Evolutionary conservation across 148 eudicot species (phyloP), one percentile per base, ranked within the genome.

Genomic region (Rhododendron simsii): DNA sequence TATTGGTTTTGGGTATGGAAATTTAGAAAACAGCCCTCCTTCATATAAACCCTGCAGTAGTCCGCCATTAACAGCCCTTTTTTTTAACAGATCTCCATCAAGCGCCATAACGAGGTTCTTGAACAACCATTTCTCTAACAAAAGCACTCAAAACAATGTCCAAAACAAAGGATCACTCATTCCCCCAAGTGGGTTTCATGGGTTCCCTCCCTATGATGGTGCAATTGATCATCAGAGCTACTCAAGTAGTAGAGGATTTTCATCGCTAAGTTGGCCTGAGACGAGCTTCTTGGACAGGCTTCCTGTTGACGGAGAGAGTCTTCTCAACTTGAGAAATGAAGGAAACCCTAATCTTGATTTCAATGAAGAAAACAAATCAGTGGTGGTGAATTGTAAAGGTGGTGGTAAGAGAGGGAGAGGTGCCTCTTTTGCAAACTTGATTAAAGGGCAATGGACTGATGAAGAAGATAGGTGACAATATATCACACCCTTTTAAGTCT

Each of bases 381-480:
- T 6, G 14, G 20, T 28, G 39, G 14, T 18, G 78, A 84, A 50
- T 80, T 35, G 73, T 5, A 71, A 71, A 71, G 73, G 50, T 65
- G 67, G 88, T 6, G 83, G 47, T 39, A 91, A 55, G 87, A 89
- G 76, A 55, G 77, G 35, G 15, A 92, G 81, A 21, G 76, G 51
- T 28, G 69, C 53, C 5, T 74, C 85, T 85, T 88, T 81, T 14
- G 35, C 82, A 28, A 78, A 55, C 61, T 74, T 89, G 82, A 90
- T 90, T 81, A 95, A 94, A 88, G 95, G 99, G 5, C 95, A 93
- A 83, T 96, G 99, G 99, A 91, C 94, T 2, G 91, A 86, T 28
- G 91, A 92, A 83, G 99, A 96, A 87, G 98, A 96, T 81, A 92
- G 95, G 99, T 96, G 12, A 51, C 21, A 45, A 75, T 39, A 53